Base-by-base conservation (phyloP, 2,329 filamentous ascomycete genomes). In the Lojkania enalia region DNA sequence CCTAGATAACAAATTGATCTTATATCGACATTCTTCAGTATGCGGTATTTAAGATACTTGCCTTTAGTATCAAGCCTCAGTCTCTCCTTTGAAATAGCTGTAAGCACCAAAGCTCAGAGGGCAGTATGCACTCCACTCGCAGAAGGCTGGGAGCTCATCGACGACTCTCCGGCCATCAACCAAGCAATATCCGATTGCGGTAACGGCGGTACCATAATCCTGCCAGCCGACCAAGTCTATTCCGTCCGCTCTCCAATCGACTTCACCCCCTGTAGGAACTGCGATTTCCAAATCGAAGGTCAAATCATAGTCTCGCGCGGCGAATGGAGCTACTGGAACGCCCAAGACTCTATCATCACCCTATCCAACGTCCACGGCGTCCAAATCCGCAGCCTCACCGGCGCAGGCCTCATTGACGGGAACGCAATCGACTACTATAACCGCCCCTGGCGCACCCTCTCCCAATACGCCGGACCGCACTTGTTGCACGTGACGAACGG, bases 281-380 rank as follows among this genome's bases (percentile, higher is more conserved):
- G 75, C 51, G 71, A 74, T 30, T 62, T 78, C 37, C 71, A 77
- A 46, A 57, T 77, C 3, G 74, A 78, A 46, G 75, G 74, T 0
- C 63, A 68, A 0, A 50, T 77, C 3, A 70, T 71, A 42, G 69
- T 70, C 3, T 61, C 69, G 1, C 32, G 35, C 14, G 63, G 66
- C 3, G 57, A 72, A 31, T 67, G 68, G 2, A 54, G 60, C 29
- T 72, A 71, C 47, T 77, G 74, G 75, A 67, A 69, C 9, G 71
- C 53, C 0, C 13, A n/a, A 12, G 38, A 30, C 4, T 69, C 71
- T n/a, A 71, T 77, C 44, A 67, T 77, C 23, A 58, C 60, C 35
- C 49, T 76, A 7, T 57, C 65, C 12, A 55, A 61, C 11, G 69
- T 76, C 27, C 61, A 57, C 2, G 69, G 66, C 0, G 60, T 69